Conservation (phyloP, 2,329 filamentous ascomycete species). For the Beauveria caledonica region DNA sequence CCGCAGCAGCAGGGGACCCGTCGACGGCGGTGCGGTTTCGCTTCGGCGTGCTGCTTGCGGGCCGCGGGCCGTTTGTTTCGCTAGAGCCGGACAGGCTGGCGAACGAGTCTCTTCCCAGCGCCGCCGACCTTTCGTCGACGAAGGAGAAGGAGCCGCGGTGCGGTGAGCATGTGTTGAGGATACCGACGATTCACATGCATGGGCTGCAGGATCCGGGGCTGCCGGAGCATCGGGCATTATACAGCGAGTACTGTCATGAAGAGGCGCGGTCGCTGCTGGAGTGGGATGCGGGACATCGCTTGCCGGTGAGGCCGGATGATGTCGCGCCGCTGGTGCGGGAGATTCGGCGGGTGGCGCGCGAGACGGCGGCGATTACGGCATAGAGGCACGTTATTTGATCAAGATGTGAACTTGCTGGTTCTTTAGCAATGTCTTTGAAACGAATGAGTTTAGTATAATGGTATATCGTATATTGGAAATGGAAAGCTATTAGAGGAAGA, state of each 20-base stretch:
- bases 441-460: no score
- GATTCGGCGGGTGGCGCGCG: conserved; percentile 14
- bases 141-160: conserved; percentile 10
- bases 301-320: conserved; percentile 61
- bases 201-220: conserved; percentile 55
- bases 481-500: no score
- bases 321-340: conserved; percentile 36
- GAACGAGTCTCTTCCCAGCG: conserved; percentile 14
- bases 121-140: conserved; percentile 19
- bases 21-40: conserved; percentile 19
- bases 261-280: conserved; percentile 51
- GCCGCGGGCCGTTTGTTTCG: conserved; percentile 23
- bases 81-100: conserved; percentile 13
- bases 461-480: no score
- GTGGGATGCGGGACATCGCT: conserved; percentile 65
- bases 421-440: no score
- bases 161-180: conserved; percentile 23
- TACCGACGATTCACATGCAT: conserved; percentile 30
- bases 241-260: conserved; percentile 51
- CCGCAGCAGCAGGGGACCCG: no score
- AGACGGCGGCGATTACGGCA: background rate
- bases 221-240: conserved; percentile 38
- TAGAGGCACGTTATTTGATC: no score
- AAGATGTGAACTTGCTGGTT: no score
- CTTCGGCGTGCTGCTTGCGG: conserved; percentile 30